A percentile compares a stretch with the other conserved stretches of the same genome.
Evolutionary conservation across 371 early-diverging fungal genomes (phyloP).

Genomic region (Mucor circinelloides): DNA sequence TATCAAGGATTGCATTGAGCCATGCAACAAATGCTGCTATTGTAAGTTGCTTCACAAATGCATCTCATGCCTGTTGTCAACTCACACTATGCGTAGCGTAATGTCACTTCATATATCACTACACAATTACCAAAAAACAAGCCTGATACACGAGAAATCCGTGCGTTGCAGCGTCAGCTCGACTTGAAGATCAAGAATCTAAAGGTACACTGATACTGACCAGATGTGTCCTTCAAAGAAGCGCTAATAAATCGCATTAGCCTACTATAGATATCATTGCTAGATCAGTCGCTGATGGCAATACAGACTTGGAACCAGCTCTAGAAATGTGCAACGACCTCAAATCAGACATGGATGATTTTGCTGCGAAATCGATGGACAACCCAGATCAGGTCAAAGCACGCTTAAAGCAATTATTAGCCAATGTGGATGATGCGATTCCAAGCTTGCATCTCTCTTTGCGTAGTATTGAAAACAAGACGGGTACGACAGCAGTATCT

Average conservation of each 20-base stretch:
- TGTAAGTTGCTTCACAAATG: slow-evolving; percentile 30
- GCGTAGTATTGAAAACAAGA: slow-evolving; percentile 31
- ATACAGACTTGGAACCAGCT: slow-evolving; percentile 62
- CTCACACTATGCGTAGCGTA: slow-evolving; percentile 32
- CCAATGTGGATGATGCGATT: slow-evolving; percentile 63
- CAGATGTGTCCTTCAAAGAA: not conserved
- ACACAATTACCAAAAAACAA: slow-evolving; percentile 42
- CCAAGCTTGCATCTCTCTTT: slow-evolving; percentile 63
- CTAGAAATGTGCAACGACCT: slow-evolving; percentile 64
- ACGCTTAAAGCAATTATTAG: slow-evolving; percentile 51
- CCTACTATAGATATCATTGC: slow-evolving; percentile 77
- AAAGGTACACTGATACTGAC: slow-evolving; percentile 30
- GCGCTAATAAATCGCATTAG: slow-evolving; percentile 31
- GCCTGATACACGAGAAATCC: slow-evolving; percentile 33
- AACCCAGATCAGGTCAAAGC: slow-evolving; percentile 30
- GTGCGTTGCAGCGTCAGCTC: slow-evolving; percentile 41
- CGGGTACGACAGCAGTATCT: slow-evolving; percentile 13
- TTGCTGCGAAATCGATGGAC: slow-evolving; percentile 37
- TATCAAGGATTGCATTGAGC: slow-evolving; percentile 74
- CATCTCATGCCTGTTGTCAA: not conserved
- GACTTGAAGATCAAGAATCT: slow-evolving; percentile 50
- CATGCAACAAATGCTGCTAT: slow-evolving; percentile 71
- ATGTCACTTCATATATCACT: slow-evolving; percentile 59
- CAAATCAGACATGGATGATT: slow-evolving; percentile 57
- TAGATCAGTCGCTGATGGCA: slow-evolving; percentile 66